Conservation (phyloP, 345 rosid genomes). For the Geranium brycei region DNA sequence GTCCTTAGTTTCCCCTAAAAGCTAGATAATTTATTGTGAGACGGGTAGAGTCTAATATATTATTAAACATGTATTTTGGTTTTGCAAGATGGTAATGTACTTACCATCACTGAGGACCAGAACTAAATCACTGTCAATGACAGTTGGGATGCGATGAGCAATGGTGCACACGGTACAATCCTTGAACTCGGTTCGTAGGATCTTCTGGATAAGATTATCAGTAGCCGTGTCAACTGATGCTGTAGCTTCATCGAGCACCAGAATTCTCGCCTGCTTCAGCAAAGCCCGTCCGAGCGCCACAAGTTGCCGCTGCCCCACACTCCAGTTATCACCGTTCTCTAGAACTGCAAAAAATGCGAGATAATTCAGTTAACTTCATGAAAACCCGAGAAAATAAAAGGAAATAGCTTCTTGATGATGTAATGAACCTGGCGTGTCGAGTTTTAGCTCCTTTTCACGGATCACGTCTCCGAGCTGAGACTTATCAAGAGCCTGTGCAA, state of each 20-base stretch:
- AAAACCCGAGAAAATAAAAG: not conserved
- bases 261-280: conserved; percentile 80
- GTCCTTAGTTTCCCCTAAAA: too few species aligned
- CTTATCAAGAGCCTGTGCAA: conserved; percentile 77
- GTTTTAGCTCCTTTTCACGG: conserved; percentile 74
- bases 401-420: conserved; percentile 4
- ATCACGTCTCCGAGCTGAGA: conserved; percentile 85
- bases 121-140: conserved; percentile 92
- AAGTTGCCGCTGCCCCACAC: conserved; percentile 94
- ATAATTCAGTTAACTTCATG: conserved; percentile 8
- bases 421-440: conserved; percentile 62
- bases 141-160: conserved; percentile 97
- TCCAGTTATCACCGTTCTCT: conserved; percentile 99
- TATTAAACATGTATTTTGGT: too few species aligned
- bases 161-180: conserved; percentile 93
- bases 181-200: conserved; percentile 78
- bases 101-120: conserved; percentile 91
- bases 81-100: conserved; percentile 6
- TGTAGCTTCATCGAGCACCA: conserved; percentile 97
- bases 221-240: conserved; percentile 98
- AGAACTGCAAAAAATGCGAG: conserved; percentile 30
- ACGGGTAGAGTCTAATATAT: too few species aligned
- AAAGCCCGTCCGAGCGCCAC: conserved; percentile 88
- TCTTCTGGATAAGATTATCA: conserved; percentile 91
- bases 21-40: too few species aligned